Evolutionary conservation across 768 basidiomycete species (phyloP), one percentile per base, ranked within the genome.

Genomic region (Sistotremastrum suecicum): DNA sequence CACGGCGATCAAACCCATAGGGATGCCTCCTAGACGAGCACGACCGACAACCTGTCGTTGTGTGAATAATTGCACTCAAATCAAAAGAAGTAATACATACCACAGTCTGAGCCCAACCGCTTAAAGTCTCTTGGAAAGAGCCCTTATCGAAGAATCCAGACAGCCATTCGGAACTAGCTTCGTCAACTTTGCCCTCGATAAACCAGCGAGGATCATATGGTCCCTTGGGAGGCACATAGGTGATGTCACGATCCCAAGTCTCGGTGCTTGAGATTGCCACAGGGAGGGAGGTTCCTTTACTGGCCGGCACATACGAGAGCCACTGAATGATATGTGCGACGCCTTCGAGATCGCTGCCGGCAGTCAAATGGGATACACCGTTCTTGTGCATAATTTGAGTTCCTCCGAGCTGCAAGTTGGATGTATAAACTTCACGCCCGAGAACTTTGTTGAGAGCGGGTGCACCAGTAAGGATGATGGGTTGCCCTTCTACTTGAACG

Each of bases 351-450:
- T 99, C 95, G 60, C 90, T 97, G 55, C 77, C 77, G 34, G 95
- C 92, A 3, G 89, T 92, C 48, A 98, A 68, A 61, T 99, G 95
- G 4, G 94, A 95, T 46, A 98, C 87, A 65, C 95, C 95, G 59
- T 99, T 99, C 78, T 97, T 97, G 78, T 90, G 86, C 95, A 99
- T 98, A 70, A 99, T 98, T 59, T 99, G 95, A n/a, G 95, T 98
- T 45, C 95, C 95, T 51, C 95, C 95, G 49, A 99, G 85, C 63
- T 98, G 95, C 54, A 99, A 64, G 63, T 98, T 98, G 45, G 91
- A 95, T 6, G 95, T 97, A 62, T 99, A 98, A 40, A 99, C 95
- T 63, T 98, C 95, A 42, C 95, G 85, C 50, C 95, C 95, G 38
- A 99, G 79, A 4, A 99, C 95, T 66, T 99, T 98, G 75, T 98